phyloP scores from a whole-genome alignment of 768 basidiomycete species.

The Suillus subaureus region DNA sequence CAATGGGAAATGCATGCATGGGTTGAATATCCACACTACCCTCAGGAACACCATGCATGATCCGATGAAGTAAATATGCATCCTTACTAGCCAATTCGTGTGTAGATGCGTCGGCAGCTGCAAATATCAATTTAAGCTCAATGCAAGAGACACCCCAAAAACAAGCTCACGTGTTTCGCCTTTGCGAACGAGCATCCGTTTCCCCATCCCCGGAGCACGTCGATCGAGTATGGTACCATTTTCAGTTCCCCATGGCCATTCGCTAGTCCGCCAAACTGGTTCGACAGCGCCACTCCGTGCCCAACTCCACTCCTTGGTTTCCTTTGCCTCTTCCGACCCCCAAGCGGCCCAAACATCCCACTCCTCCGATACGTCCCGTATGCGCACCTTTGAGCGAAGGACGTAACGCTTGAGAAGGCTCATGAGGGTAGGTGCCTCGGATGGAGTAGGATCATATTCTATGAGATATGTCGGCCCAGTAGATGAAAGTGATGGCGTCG shows the following conservation, averaged over 20 bases:
- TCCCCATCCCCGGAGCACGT: constrained; percentile 79
- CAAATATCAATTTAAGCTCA: constrained; percentile 11
- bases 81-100: constrained; percentile 56
- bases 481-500: constrained; percentile 30
- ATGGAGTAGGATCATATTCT: constrained; percentile 67
- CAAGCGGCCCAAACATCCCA: constrained; percentile 85
- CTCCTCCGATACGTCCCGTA: constrained; percentile 75
- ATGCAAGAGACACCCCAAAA: background rate
- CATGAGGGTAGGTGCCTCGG: constrained; percentile 62
- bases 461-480: constrained; percentile 61
- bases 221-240: constrained; percentile 59
- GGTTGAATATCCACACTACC: constrained; percentile 76
- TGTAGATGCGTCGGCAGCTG: constrained; percentile 56
- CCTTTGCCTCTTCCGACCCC: constrained; percentile 51
- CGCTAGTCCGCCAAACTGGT: constrained; percentile 61
- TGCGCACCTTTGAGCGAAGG: constrained; percentile 85
- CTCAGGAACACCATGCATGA: constrained; percentile 86
- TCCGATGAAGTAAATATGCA: constrained; percentile 77
- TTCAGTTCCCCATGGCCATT: constrained; percentile 64
- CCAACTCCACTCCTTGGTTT: constrained; percentile 50
- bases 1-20: constrained; percentile 85
- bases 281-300: constrained; percentile 79
- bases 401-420: constrained; percentile 82
- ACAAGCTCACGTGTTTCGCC: constrained; percentile 72
- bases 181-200: constrained; percentile 66